A percentile compares a stretch with the other conserved stretches of the same genome.
phyloP scores from a whole-genome alignment of 2,329 filamentous ascomycete genomes.

The Talaromyces sp. region DNA sequence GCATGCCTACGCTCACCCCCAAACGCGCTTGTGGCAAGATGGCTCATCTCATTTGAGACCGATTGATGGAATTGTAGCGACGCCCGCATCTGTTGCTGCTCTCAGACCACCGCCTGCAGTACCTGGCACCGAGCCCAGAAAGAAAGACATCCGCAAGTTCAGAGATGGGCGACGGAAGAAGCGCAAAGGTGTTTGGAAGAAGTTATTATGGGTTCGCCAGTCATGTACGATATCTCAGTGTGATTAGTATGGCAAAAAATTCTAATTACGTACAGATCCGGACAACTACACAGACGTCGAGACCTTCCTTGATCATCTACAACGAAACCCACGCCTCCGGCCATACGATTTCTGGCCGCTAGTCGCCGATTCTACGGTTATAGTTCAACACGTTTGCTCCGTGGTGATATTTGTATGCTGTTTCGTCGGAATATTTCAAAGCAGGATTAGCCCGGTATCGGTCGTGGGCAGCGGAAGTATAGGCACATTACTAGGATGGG shows the following conservation, averaged over 20 bases:
- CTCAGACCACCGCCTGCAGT: slow-evolving; percentile 41
- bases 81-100: slow-evolving; percentile 36
- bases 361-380: slow-evolving; percentile 90
- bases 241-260: neutral
- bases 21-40: slow-evolving; percentile 52
- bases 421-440: slow-evolving; percentile 85
- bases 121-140: slow-evolving; percentile 32
- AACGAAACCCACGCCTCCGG: slow-evolving; percentile 86
- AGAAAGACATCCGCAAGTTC: slow-evolving; percentile 47
- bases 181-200: slow-evolving; percentile 80
- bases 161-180: slow-evolving; percentile 63
- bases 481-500: slow-evolving; percentile 81
- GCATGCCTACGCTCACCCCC: slow-evolving; percentile 67
- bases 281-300: slow-evolving; percentile 98
- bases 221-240: slow-evolving; percentile 59
- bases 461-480: slow-evolving; percentile 82
- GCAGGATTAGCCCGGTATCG: slow-evolving; percentile 82
- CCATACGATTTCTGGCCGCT: slow-evolving; percentile 98
- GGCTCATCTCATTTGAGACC: slow-evolving; percentile 35
- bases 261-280: slow-evolving; percentile 59
- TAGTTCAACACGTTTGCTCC: slow-evolving; percentile 93
- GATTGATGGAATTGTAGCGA: slow-evolving; percentile 43
- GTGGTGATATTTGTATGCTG: slow-evolving; percentile 92
- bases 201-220: slow-evolving; percentile 96
- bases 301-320: slow-evolving; percentile 92